Evolutionary conservation across 2,329 filamentous ascomycete genomes (phyloP).

Genomic region (Cytospora schulzeri): DNA sequence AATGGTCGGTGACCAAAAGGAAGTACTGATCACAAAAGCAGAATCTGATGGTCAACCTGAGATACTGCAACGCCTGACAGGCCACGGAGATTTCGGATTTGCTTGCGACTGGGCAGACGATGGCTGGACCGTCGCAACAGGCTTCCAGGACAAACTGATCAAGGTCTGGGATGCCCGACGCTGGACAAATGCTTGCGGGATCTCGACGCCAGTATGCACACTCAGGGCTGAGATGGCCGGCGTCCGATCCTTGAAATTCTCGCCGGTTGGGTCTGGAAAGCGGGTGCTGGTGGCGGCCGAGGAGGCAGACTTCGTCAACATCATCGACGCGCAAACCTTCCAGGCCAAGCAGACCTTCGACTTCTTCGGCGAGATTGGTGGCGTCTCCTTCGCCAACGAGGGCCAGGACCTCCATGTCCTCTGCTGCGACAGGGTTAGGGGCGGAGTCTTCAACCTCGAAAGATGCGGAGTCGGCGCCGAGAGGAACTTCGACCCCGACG

Average conservation of each 20-base stretch:
- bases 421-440: slow-evolving; percentile 66
- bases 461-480: slow-evolving; percentile 45
- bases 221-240: slow-evolving; percentile 69
- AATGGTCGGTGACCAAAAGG: slow-evolving; percentile 69
- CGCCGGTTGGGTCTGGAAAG: slow-evolving; percentile 68
- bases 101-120: slow-evolving; percentile 80
- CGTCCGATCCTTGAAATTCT: slow-evolving; percentile 70
- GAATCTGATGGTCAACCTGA: slow-evolving; percentile 57
- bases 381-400: slow-evolving; percentile 66
- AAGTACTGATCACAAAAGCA: slow-evolving; percentile 69
- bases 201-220: slow-evolving; percentile 50
- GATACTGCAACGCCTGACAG: slow-evolving; percentile 57
- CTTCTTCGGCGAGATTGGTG: slow-evolving; percentile 75
- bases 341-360: slow-evolving; percentile 69
- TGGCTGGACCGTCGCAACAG: slow-evolving; percentile 75
- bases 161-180: slow-evolving; percentile 77
- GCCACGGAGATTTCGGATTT: slow-evolving; percentile 73
- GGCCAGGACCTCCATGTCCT: slow-evolving; percentile 70
- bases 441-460: slow-evolving; percentile 67
- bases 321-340: slow-evolving; percentile 70
- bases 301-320: slow-evolving; percentile 71
- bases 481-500: slow-evolving; percentile 34
- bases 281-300: slow-evolving; percentile 72
- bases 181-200: slow-evolving; percentile 59
- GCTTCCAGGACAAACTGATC: slow-evolving; percentile 72